Base-by-base conservation (phyloP, 805 yeast species). In the Yamadazyma sp. region DNA sequence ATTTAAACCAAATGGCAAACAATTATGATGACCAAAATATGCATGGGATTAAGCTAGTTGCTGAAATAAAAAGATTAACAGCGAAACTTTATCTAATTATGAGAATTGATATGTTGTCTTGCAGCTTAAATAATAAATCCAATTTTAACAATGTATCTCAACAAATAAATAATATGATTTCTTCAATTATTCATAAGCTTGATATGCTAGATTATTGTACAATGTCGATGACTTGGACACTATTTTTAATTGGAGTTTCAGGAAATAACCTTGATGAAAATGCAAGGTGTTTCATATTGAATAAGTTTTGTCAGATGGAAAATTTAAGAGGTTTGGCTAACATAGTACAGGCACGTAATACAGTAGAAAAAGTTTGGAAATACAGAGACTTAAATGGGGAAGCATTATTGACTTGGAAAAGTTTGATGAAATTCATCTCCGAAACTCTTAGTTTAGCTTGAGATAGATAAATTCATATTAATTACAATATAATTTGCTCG, bases 221-320 rank as follows among this genome's bases (percentile, higher is more conserved):
- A 26, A 61, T 62, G 58, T 55, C 71, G 1, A 37, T 67, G 10
- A 41, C 65, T 2, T 67, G 73, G 73, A 66, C 73, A 1, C 32
- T 65, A 4, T 67, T 66, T 41, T 52, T 67, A 3, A 40, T 66
- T 13, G 72, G 71, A 1, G 43, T 64, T 3, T 60, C 59, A 0
- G 48, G 61, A 4, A 52, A 50, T 7, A 54, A 49, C 13, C 15
- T 24, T 7, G 32, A 33, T 16, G 69, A 62, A 21, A 63, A 60
- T 2, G 57, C 52, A 12, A 42, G 72, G 23, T 60, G 66, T 68
- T 65, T 62, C 47, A 66, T 66, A 2, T 44, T 67, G 16, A 46
- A 57, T 20, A 47, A 55, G 2, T 40, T 67, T 26, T 46, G 50
- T 3, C 49, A 52, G 23, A 57, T 67, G 66, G 64, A 64, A 40